Evolutionary conservation across 257 asterid genomes (phyloP).

Genomic region (Nyctanthes arbortristis): DNA sequence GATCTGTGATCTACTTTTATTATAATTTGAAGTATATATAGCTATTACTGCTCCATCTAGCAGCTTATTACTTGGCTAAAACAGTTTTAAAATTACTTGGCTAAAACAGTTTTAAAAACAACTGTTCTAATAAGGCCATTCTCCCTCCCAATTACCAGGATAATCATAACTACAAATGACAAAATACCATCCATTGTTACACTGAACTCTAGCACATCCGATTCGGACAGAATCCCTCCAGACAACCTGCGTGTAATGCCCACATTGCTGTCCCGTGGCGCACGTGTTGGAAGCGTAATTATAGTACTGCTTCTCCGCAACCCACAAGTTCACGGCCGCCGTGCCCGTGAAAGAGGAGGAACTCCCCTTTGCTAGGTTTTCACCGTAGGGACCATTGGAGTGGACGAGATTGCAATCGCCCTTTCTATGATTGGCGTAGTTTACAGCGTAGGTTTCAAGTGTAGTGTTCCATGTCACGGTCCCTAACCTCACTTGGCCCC

Average conservation of each 20-base stretch:
- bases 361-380: constrained; percentile 26
- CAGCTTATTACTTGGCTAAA: too few relatives aligned
- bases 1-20: too few relatives aligned
- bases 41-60: too few relatives aligned
- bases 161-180: constrained; percentile 26
- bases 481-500: constrained; percentile 34
- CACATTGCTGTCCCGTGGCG: constrained; percentile 19
- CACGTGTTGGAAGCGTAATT: constrained; percentile 25
- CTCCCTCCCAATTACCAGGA: constrained; percentile 20
- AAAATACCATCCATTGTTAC: constrained; percentile 28
- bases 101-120: neutral
- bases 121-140: constrained; percentile 13
- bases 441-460: constrained; percentile 41
- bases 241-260: constrained; percentile 44
- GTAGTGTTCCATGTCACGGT: constrained; percentile 39
- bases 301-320: constrained; percentile 18
- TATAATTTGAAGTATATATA: too few relatives aligned
- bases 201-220: constrained; percentile 43
- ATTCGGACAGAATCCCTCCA: constrained; percentile 27
- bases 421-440: constrained; percentile 34
- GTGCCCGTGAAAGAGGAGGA: constrained; percentile 7
- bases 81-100: too few relatives aligned
- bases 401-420: constrained; percentile 31
- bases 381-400: constrained; percentile 36
- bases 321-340: constrained; percentile 32